phyloP scores from a whole-genome alignment of 2,329 filamentous ascomycete genomes.

The Colletotrichum salicis region DNA sequence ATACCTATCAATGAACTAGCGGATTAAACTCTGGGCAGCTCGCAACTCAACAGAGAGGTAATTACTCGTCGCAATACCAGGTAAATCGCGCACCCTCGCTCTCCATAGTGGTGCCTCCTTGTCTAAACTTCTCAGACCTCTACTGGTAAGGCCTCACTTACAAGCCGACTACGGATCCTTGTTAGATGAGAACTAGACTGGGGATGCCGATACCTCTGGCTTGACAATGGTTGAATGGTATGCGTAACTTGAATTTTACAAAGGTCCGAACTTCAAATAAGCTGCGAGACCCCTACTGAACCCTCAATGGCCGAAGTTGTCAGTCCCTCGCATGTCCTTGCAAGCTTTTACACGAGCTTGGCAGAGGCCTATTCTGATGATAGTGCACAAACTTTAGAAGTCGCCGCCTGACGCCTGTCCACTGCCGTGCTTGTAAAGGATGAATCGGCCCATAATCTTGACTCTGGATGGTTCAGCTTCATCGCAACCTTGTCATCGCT shows the following conservation, averaged over 20 bases:
- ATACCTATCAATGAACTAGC: not conserved
- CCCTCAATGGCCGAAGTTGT: not conserved
- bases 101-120: not conserved
- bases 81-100: not conserved
- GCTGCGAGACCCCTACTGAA: not conserved
- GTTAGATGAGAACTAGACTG: not conserved
- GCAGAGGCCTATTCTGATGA: not conserved
- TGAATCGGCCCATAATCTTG: not conserved
- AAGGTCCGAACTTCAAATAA: too few relatives aligned
- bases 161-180: not conserved
- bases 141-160: not conserved
- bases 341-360: not conserved
- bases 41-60: not conserved
- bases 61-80: not conserved
- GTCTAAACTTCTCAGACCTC: not conserved
- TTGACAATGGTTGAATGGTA: not conserved
- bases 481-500: not conserved
- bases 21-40: not conserved
- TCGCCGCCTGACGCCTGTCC: too few relatives aligned
- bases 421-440: not conserved
- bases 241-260: not conserved
- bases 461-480: not conserved
- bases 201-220: not conserved
- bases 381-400: not conserved
- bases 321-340: not conserved